Base-by-base conservation (phyloP, 2,329 filamentous ascomycete genomes). In the Colletotrichum abscissum region DNA sequence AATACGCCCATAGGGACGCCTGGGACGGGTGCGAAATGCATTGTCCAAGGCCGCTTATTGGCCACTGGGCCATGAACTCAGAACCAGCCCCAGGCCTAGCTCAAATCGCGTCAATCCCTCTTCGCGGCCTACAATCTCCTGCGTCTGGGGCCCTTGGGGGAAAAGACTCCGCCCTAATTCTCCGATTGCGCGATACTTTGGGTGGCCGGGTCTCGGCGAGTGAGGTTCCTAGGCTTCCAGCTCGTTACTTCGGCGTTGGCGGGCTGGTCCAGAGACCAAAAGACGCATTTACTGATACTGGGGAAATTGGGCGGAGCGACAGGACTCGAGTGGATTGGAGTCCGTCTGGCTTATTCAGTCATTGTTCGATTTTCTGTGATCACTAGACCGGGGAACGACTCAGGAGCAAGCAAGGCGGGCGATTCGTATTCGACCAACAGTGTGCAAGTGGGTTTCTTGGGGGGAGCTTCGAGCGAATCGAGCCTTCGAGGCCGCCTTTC, bases 111-210 rank as follows among this genome's bases (percentile, higher is more conserved):
- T 55, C 58, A 42, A 26, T 46, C 9, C 57, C 42, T 46, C 22
- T 22, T 22, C 12, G 26, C 30, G 35, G 30, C 28, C 35, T 26
- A 54, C 66, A 69, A 72, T 63, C 58, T 69, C 59, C 54, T 58
- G 59, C 52, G 28, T n/a, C 58, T 35, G 35, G 26, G 38, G 38
- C 38, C 38, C 16, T 42, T 6, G 38, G 38, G 38, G 55, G 26
- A 54, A 49, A 58, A 35, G 28, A 28, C 55, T 69, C 54, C 65
- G 57, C 65, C 35, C 28, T 72, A 69, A 72, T 69, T 72, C 69
- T 72, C 65, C 69, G 65, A 72, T 69, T 69, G 65, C 65, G 69
- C 65, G 52, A 63, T 63, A 54, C 52, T 24, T 55, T 46, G 24
- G 38, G 56, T 55, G 30, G 55, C 60, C 42, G 30, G 28, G 28